phyloP scores from a whole-genome alignment of 2,329 filamentous ascomycete species.

The Eutypella sp. region DNA sequence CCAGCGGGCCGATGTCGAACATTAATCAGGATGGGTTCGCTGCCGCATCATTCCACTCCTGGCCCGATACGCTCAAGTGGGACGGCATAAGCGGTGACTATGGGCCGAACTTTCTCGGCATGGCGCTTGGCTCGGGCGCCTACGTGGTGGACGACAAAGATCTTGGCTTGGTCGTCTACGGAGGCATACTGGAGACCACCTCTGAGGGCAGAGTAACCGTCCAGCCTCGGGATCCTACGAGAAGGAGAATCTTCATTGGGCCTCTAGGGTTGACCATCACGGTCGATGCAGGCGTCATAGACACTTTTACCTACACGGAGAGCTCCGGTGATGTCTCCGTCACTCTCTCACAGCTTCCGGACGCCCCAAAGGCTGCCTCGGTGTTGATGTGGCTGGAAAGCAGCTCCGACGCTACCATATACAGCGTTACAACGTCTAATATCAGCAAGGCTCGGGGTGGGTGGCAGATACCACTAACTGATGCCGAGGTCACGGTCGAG shows the following conservation, averaged over 20 bases:
- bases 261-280: constrained; percentile 36
- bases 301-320: constrained; percentile 29
- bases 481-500: constrained; percentile 17
- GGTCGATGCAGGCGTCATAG: constrained; percentile 39
- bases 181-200: constrained; percentile 33
- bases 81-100: constrained; percentile 55
- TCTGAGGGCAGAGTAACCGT: constrained; percentile 27
- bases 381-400: constrained; percentile 33
- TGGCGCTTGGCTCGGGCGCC: constrained; percentile 43
- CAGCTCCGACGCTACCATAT: constrained; percentile 17
- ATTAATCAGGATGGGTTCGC: constrained; percentile 52
- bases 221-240: constrained; percentile 39
- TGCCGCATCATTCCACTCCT: constrained; percentile 52
- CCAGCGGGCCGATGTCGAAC: constrained; percentile 47
- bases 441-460: constrained; percentile 19
- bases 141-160: constrained; percentile 42
- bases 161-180: constrained; percentile 45
- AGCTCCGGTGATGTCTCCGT: constrained; percentile 21
- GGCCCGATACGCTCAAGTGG: constrained; percentile 50
- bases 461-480: constrained; percentile 22
- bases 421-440: constrained; percentile 17
- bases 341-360: constrained; percentile 25
- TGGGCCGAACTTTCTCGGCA: constrained; percentile 48
- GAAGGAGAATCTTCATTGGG: constrained; percentile 44
- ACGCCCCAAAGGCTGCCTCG: constrained; percentile 20